Percentiles rank a stretch among this genome's conserved stretches.
phyloP scores from a whole-genome alignment of 352 stramenopile species.

The Pythium rhizo-oryzae region DNA sequence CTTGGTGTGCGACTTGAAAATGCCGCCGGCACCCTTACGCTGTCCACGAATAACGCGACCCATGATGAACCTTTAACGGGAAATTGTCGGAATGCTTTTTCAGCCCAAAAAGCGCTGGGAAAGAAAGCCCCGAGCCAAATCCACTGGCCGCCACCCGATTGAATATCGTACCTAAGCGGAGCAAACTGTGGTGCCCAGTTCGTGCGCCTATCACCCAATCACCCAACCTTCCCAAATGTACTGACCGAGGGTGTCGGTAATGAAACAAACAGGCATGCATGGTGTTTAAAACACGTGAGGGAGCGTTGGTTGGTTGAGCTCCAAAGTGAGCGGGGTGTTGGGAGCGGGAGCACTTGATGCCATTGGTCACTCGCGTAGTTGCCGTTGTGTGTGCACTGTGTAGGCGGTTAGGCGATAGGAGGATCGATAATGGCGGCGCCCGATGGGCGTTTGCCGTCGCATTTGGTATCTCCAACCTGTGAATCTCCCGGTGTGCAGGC shows the following conservation, averaged over 20 bases:
- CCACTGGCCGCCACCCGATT: constrained; percentile 30
- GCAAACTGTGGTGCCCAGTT: neutral
- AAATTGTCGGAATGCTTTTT: constrained; percentile 81
- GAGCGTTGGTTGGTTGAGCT: too few species aligned
- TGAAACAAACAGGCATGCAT: neutral
- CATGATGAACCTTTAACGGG: constrained; percentile 59
- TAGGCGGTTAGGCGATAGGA: too few species aligned
- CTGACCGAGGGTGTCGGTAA: neutral
- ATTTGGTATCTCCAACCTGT: constrained; percentile 90
- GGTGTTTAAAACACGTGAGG: neutral
- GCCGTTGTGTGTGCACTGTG: too few species aligned
- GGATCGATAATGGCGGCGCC: neutral
- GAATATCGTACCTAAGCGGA: constrained; percentile 13
- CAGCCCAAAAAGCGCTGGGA: neutral
- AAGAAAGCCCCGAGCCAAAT: constrained; percentile 5
- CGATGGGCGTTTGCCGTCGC: constrained; percentile 30
- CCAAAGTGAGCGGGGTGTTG: neutral
- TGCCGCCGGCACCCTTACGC: constrained; percentile 84
- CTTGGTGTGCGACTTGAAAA: constrained; percentile 87
- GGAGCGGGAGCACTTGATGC: too few species aligned
- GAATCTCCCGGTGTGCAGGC: constrained; percentile 66
- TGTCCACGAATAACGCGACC: constrained; percentile 90
- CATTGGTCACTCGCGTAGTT: neutral
- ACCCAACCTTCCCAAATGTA: neutral
- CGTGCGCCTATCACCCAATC: neutral